Percentiles rank a stretch among this genome's conserved stretches.
Evolutionary conservation across 805 yeast genomes (phyloP).

Genomic region (Hanseniaspora hatyaiensis): DNA sequence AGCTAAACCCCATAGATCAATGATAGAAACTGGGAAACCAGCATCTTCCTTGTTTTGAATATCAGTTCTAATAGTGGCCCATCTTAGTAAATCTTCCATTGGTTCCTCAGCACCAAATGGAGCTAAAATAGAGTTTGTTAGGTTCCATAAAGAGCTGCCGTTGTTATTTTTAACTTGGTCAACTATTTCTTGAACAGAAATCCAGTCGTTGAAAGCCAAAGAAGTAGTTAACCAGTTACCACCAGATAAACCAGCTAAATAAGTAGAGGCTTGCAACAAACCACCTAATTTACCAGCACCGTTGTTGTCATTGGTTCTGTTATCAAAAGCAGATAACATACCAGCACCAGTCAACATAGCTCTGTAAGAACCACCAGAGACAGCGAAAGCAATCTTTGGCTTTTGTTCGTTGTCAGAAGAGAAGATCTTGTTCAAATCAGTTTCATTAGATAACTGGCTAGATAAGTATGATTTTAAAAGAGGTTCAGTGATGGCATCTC

Average conservation of each 20-base stretch:
- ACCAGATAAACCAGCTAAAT: constrained; percentile 70
- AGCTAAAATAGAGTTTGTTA: constrained; percentile 47
- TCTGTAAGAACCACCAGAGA: constrained; percentile 83
- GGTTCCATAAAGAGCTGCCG: constrained; percentile 51
- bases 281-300: constrained; percentile 54
- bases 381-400: constrained; percentile 45
- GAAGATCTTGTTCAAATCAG: constrained; percentile 22
- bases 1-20: constrained; percentile 74
- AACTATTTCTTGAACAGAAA: constrained; percentile 51
- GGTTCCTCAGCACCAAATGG: constrained; percentile 52
- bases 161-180: constrained; percentile 24
- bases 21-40: constrained; percentile 53
- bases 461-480: constrained; percentile 9
- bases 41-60: constrained; percentile 43
- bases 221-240: constrained; percentile 77
- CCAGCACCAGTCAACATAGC: constrained; percentile 86
- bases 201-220: constrained; percentile 59
- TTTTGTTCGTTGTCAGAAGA: constrained; percentile 19
- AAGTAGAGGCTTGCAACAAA: constrained; percentile 55
- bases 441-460: constrained; percentile 17
- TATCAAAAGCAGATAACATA: constrained; percentile 64
- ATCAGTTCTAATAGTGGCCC: constrained; percentile 45
- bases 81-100: constrained; percentile 41
- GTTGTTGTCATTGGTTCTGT: constrained; percentile 49
- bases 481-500: constrained; percentile 18